A percentile compares a stretch with the other conserved stretches of the same genome.
phyloP scores from a whole-genome alignment of 176 grass and related monocot genomes.

The Aegilops tauschii region DNA sequence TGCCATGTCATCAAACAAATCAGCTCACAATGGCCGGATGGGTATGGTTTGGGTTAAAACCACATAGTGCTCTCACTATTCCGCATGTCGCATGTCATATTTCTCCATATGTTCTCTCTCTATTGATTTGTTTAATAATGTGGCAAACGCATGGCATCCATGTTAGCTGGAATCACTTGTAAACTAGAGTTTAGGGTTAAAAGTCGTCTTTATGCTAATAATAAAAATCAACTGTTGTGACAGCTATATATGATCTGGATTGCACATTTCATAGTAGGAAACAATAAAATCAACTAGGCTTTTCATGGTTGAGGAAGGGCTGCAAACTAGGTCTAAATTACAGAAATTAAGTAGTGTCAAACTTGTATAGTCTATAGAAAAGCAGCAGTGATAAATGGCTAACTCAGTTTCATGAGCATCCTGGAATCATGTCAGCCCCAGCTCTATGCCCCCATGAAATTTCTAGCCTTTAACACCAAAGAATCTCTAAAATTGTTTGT shows the following conservation, averaged over 20 bases:
- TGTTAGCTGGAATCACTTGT: neutral
- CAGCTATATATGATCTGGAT: neutral
- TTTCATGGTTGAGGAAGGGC: neutral
- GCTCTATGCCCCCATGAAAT: neutral
- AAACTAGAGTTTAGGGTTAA: neutral
- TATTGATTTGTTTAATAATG: neutral
- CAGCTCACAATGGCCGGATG: neutral
- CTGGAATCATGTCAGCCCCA: neutral
- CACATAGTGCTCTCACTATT: neutral
- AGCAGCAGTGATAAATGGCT: neutral
- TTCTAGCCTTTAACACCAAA: neutral
- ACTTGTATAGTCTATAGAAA: neutral
- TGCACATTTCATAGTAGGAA: neutral
- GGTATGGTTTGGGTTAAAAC: neutral
- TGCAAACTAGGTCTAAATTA: constrained; percentile 4
- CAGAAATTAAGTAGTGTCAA: neutral
- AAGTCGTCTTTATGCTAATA: neutral
- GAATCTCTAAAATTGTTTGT: neutral
- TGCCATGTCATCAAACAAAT: neutral
- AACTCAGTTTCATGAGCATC: neutral
- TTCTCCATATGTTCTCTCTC: neutral
- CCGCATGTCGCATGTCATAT: neutral
- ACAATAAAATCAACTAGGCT: neutral
- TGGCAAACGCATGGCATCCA: neutral
- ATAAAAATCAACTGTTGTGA: neutral